Conservation (phyloP, 192 early-diverging fungal genomes). For the Linnemannia schmuckeri region DNA sequence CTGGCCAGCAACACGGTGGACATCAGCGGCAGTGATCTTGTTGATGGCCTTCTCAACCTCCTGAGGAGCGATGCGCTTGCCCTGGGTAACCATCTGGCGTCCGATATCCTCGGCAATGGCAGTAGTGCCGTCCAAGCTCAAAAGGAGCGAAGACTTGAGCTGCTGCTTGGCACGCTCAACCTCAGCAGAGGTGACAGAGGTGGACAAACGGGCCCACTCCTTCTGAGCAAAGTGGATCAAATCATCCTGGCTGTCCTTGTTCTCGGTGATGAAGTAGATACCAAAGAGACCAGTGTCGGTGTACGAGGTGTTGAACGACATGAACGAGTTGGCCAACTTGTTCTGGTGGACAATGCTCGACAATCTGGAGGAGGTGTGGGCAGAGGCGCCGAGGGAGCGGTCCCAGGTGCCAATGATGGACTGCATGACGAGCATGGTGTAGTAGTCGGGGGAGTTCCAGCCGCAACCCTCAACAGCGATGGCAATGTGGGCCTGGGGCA, state of each 20-base stretch:
- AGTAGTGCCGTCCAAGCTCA: slow-evolving; percentile 94
- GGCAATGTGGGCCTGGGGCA: slow-evolving; percentile 96
- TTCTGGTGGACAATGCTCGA: slow-evolving; percentile 86
- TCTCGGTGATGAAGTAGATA: slow-evolving; percentile 92
- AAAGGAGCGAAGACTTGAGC: slow-evolving; percentile 93
- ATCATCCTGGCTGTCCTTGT: slow-evolving; percentile 86
- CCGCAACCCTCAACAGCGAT: slow-evolving; percentile 96
- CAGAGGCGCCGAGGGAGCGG: slow-evolving; percentile 90
- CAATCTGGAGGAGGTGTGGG: slow-evolving; percentile 88
- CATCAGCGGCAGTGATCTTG: slow-evolving; percentile 86
- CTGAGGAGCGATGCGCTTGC: slow-evolving; percentile 90
- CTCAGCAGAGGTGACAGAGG: slow-evolving; percentile 87
- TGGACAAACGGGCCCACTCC: slow-evolving; percentile 93
- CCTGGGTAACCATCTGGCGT: slow-evolving; percentile 93
- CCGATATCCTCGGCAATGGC: slow-evolving; percentile 98
- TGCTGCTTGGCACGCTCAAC: slow-evolving; percentile 99
- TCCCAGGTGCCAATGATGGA: slow-evolving; percentile 98
- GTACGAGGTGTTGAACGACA: slow-evolving; percentile 99
- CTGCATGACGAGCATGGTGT: slow-evolving; percentile 94
- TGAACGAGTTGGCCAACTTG: slow-evolving; percentile 96
- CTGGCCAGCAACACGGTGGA: slow-evolving; percentile 88
- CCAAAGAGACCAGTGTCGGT: slow-evolving; percentile 98
- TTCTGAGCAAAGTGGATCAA: slow-evolving; percentile 89
- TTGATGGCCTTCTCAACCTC: slow-evolving; percentile 91
- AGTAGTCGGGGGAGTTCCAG: slow-evolving; percentile 97